These are phyloP conservation scores for Gracilaria vermiculophylla DNA, from an alignment of 23 red algal species.

Conservation along the genomic window DNA sequence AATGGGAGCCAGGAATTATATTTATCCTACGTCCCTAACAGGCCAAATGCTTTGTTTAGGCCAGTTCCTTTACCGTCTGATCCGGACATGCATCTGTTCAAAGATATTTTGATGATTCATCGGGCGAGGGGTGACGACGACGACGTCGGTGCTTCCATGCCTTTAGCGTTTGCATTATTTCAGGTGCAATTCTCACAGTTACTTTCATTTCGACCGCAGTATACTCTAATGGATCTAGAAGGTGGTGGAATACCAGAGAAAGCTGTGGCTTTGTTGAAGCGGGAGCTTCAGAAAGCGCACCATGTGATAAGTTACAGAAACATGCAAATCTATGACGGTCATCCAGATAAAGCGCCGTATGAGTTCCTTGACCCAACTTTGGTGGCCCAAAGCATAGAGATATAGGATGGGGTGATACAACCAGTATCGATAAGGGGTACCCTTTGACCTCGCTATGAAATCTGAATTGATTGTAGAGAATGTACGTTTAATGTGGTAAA, in stretches of 20 bases:
- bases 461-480: not conserved
- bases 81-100: constrained; percentile 21
- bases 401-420: not conserved
- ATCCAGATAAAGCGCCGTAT: constrained; percentile 43
- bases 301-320: constrained; percentile 38
- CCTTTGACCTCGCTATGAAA: not conserved
- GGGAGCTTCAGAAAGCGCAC: constrained; percentile 53
- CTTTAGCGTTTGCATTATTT: constrained; percentile 57
- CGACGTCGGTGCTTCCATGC: constrained; percentile 51
- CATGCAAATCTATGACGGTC: constrained; percentile 11
- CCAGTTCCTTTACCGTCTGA: constrained; percentile 36
- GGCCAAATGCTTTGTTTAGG: constrained; percentile 46
- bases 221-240: constrained; percentile 23
- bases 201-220: constrained; percentile 18
- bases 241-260: not conserved
- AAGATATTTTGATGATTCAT: constrained; percentile 45
- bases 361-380: constrained; percentile 55
- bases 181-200: constrained; percentile 67
- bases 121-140: constrained; percentile 37
- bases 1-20: constrained; percentile 50
- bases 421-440: not conserved
- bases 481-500: not conserved
- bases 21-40: constrained; percentile 68
- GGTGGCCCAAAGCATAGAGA: constrained; percentile 60
- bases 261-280: constrained; percentile 12